phyloP scores from a whole-genome alignment of 257 asterid genomes.

The Solanum chiquidenum region DNA sequence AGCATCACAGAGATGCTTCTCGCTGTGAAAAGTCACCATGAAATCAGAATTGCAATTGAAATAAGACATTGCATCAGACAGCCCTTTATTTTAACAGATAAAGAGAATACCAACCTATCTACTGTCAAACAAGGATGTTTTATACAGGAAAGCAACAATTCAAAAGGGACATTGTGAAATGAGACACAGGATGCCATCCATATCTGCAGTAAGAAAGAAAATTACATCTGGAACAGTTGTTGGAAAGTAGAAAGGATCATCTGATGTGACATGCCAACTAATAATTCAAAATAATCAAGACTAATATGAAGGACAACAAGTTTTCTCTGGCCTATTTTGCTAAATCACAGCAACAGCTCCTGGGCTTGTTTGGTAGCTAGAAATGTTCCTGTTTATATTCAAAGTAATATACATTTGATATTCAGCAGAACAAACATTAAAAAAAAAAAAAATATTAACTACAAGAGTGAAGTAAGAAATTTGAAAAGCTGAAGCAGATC shows the following conservation, averaged over 20 bases:
- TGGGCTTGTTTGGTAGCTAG: not conserved
- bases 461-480: not conserved
- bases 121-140: slow-evolving; percentile 61
- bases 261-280: not conserved
- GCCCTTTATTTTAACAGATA: not conserved
- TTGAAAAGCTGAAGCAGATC: not conserved
- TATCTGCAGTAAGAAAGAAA: slow-evolving; percentile 36
- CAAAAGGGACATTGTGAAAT: slow-evolving; percentile 39
- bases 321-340: not conserved
- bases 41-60: slow-evolving; percentile 6
- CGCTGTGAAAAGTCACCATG: slow-evolving; percentile 37
- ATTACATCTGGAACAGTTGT: slow-evolving; percentile 1
- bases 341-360: not conserved
- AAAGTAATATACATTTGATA: not conserved
- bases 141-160: slow-evolving; percentile 39
- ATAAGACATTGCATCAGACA: not conserved
- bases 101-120: slow-evolving; percentile 40
- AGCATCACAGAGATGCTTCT: slow-evolving; percentile 61
- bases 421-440: not conserved
- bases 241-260: not conserved
- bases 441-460: not conserved
- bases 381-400: not conserved
- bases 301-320: not conserved
- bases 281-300: not conserved
- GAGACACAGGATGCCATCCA: slow-evolving; percentile 55